Conservation (phyloP, 306 rosid species). For the Chamaecrista fasciculata region DNA sequence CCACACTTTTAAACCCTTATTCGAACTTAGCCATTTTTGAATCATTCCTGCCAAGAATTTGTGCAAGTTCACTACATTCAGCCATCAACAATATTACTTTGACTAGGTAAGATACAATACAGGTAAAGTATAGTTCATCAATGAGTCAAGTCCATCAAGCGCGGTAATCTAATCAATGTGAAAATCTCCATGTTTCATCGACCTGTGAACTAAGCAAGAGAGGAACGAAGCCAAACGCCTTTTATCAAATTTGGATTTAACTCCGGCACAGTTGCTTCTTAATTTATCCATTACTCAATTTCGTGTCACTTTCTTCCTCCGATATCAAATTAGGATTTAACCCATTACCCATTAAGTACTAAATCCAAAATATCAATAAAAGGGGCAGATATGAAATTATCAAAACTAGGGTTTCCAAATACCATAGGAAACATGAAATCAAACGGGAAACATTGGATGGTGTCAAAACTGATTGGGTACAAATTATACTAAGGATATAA, state of each 20-base stretch:
- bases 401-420: not conserved
- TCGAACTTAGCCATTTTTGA: no score
- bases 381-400: not conserved
- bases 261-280: no score
- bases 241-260: no score
- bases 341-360: conserved; percentile 1
- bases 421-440: not conserved
- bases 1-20: no score
- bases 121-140: no score
- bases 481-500: not conserved
- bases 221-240: not conserved
- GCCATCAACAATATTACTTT: no score
- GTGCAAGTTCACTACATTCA: no score
- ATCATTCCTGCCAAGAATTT: no score
- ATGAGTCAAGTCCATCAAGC: no score
- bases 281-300: no score
- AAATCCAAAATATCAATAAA: not conserved
- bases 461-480: no score
- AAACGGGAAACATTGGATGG: not conserved
- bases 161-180: not conserved
- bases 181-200: not conserved
- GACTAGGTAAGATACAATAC: no score
- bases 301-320: not conserved
- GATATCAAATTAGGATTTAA: not conserved
- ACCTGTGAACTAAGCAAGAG: not conserved